Evolutionary conservation across 2,329 filamentous ascomycete species (phyloP).

Genomic region (Xylaria polymorpha): DNA sequence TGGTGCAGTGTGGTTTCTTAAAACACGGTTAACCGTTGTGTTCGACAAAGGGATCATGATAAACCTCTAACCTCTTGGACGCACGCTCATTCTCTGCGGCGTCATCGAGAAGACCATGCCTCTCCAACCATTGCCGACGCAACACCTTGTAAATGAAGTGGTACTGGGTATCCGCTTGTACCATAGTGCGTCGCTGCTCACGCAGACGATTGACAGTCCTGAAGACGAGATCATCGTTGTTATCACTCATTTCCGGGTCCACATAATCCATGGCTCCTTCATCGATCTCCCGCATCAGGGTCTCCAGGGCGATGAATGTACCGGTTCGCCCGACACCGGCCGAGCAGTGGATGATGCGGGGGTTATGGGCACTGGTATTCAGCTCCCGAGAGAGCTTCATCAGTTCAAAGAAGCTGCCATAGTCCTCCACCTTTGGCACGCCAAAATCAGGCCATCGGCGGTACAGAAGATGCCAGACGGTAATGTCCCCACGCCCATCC

Average conservation of each 20-base stretch:
- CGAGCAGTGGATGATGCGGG: conserved; percentile 87
- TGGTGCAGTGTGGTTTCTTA: conserved; percentile 31
- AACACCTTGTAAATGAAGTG: conserved; percentile 90
- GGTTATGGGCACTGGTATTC: conserved; percentile 68
- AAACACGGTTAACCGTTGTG: conserved; percentile 42
- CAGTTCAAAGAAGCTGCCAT: conserved; percentile 74
- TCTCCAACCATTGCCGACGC: conserved; percentile 77
- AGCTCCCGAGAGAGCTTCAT: conserved; percentile 74
- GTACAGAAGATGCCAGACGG: conserved; percentile 86
- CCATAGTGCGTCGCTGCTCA: conserved; percentile 93
- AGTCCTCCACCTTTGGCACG: conserved; percentile 76
- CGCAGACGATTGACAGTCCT: conserved; percentile 83
- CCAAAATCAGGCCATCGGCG: conserved; percentile 91
- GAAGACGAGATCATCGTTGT: conserved; percentile 73
- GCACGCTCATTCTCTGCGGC: conserved; percentile 55
- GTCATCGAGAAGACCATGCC: conserved; percentile 60
- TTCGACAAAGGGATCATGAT: conserved; percentile 57
- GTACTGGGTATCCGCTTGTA: conserved; percentile 88
- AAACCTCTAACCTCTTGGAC: conserved; percentile 63
- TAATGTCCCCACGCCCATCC: conserved; percentile 55
- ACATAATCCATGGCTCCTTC: conserved; percentile 72
- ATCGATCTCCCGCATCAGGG: conserved; percentile 84
- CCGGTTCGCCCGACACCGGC: conserved; percentile 94
- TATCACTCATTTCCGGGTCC: conserved; percentile 48
- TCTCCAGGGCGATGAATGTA: conserved; percentile 96